Conservation (phyloP, 768 basidiomycete genomes). For the Boletus reticuloceps region DNA sequence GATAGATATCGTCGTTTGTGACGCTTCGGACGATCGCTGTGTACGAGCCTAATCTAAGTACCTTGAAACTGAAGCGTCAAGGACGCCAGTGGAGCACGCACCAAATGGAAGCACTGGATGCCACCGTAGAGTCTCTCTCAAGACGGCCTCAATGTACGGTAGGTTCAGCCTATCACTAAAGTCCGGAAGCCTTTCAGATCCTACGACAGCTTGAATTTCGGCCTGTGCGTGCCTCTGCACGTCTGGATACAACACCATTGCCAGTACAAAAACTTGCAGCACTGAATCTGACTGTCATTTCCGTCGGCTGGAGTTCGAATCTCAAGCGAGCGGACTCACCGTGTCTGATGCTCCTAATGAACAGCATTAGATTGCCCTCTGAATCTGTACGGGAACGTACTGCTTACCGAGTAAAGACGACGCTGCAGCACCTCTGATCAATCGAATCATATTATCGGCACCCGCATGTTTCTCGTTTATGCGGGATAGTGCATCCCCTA, state of each 20-base stretch:
- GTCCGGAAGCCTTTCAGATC: slow-evolving; percentile 4
- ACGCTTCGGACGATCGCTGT: slow-evolving; percentile 7
- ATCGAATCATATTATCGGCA: neutral
- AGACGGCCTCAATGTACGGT: slow-evolving; percentile 1
- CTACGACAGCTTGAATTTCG: slow-evolving; percentile 6
- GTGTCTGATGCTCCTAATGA: slow-evolving; percentile 7
- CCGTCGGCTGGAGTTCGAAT: neutral
- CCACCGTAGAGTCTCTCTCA: slow-evolving; percentile 6
- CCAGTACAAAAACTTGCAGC: slow-evolving; percentile 1
- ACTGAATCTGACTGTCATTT: slow-evolving; percentile 3
- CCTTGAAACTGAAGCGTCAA: neutral
- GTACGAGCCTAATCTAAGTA: neutral
- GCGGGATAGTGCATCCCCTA: slow-evolving; percentile 2
- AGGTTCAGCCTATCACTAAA: neutral
- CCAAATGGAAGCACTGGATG: slow-evolving; percentile 7
- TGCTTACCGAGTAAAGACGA: slow-evolving; percentile 5
- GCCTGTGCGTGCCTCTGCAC: slow-evolving; percentile 8
- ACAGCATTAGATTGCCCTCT: neutral
- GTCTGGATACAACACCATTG: slow-evolving; percentile 7
- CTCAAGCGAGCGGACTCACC: neutral
- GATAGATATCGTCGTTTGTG: slow-evolving; percentile 5
- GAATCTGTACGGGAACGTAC: neutral
- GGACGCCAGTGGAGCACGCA: neutral
- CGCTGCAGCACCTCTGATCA: slow-evolving; percentile 4
- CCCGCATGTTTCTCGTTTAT: neutral